These are phyloP conservation scores for Boechera retrofracta DNA, from an alignment of 345 rosid genomes.

Conservation along the genomic window DNA sequence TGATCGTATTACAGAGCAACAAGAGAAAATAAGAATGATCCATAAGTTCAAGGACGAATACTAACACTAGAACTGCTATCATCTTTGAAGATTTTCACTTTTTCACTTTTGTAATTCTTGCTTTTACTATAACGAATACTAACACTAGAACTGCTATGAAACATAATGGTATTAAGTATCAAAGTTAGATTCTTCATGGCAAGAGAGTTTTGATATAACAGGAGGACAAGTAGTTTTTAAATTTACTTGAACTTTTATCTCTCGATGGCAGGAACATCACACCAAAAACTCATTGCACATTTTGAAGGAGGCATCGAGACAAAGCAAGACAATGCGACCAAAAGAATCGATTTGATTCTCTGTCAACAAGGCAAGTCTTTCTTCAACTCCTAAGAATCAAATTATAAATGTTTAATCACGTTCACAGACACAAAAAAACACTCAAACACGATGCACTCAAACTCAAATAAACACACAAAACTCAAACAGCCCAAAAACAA, in stretches of 20 bases:
- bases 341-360: conserved; percentile 50
- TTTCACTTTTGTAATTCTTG: conserved; percentile 30
- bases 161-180: no score
- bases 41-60: no score
- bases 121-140: not conserved
- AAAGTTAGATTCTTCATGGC: no score
- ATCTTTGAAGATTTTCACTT: conserved; percentile 66
- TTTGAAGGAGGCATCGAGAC: conserved; percentile 66
- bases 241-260: no score
- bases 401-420: not conserved
- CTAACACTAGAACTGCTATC: conserved; percentile 31
- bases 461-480: no score
- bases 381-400: conserved; percentile 21
- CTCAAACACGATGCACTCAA: no score
- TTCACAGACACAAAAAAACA: no score
- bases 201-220: no score
- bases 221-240: no score
- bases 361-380: conserved; percentile 70
- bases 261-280: no score
- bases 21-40: conserved; percentile 58
- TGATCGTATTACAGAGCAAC: conserved; percentile 59
- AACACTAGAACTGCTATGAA: no score
- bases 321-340: conserved; percentile 64
- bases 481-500: no score
- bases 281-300: conserved; percentile 42